Evolutionary conservation across 306 rosid species (phyloP).

Genomic region (Carpinus viminea): DNA sequence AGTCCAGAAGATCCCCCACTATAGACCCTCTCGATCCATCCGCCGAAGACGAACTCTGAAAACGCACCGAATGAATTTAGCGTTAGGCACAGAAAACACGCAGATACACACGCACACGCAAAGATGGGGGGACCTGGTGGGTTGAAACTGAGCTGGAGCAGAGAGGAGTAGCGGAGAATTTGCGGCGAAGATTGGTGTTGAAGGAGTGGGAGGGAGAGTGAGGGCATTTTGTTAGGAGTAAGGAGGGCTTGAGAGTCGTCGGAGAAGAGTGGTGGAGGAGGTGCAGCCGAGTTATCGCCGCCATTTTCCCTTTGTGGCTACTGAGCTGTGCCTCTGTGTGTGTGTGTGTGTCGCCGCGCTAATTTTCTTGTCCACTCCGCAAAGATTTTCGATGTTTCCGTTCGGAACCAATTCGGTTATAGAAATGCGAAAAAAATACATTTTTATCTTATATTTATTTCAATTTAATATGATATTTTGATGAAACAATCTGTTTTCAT

Average conservation of each 20-base stretch:
- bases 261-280: constrained; percentile 40
- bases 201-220: not conserved
- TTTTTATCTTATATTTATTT: too few species aligned
- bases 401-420: too few species aligned
- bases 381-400: too few species aligned
- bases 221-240: constrained; percentile 28
- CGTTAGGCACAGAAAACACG: not conserved
- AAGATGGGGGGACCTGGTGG: constrained; percentile 35
- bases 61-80: not conserved
- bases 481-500: too few species aligned
- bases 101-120: not conserved
- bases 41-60: constrained; percentile 43
- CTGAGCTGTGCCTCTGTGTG: not conserved
- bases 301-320: constrained; percentile 37
- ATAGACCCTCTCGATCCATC: constrained; percentile 50
- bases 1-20: constrained; percentile 73
- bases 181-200: constrained; percentile 17
- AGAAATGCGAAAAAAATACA: too few species aligned
- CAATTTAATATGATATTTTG: too few species aligned
- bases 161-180: constrained; percentile 38
- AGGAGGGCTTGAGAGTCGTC: constrained; percentile 34
- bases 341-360: too few species aligned
- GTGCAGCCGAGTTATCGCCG: constrained; percentile 45
- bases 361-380: too few species aligned
- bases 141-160: constrained; percentile 45